These are phyloP conservation scores for Helicostylum pulchrum DNA, from an alignment of 192 early-diverging fungal genomes.

Conservation along the genomic window DNA sequence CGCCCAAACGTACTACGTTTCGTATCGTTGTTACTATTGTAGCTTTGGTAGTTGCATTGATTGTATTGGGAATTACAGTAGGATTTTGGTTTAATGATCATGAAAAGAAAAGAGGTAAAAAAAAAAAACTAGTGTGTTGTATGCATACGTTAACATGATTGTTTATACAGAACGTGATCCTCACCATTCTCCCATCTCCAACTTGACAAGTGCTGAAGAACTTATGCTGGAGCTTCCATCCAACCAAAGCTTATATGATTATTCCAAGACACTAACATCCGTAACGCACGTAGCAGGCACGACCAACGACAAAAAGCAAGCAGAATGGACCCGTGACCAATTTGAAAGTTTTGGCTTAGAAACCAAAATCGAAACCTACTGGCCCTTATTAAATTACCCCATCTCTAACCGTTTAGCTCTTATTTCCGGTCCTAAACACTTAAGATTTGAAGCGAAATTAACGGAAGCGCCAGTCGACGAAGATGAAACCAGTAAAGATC, in stretches of 20 bases:
- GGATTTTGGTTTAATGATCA: not conserved
- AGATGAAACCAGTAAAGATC: slow-evolving; percentile 52
- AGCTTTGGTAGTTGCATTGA: not conserved
- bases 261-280: slow-evolving; percentile 55
- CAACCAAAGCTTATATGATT: slow-evolving; percentile 34
- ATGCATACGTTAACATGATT: not conserved
- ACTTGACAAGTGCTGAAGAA: slow-evolving; percentile 6
- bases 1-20: not conserved
- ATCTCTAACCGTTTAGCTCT: slow-evolving; percentile 48
- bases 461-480: slow-evolving; percentile 55
- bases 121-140: no score
- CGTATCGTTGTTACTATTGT: not conserved
- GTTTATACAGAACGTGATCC: not conserved
- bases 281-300: slow-evolving; percentile 57
- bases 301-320: slow-evolving; percentile 43
- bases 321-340: slow-evolving; percentile 51
- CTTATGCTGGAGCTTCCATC: slow-evolving; percentile 20
- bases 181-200: not conserved
- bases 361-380: slow-evolving; percentile 55
- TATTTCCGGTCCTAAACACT: slow-evolving; percentile 40
- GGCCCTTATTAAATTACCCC: slow-evolving; percentile 59
- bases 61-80: not conserved
- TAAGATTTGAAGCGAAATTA: slow-evolving; percentile 53
- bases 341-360: slow-evolving; percentile 54
- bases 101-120: not conserved